These are phyloP conservation scores for Salvia rosmarinus DNA, from an alignment of 257 asterid genomes.

Conservation along the genomic window DNA sequence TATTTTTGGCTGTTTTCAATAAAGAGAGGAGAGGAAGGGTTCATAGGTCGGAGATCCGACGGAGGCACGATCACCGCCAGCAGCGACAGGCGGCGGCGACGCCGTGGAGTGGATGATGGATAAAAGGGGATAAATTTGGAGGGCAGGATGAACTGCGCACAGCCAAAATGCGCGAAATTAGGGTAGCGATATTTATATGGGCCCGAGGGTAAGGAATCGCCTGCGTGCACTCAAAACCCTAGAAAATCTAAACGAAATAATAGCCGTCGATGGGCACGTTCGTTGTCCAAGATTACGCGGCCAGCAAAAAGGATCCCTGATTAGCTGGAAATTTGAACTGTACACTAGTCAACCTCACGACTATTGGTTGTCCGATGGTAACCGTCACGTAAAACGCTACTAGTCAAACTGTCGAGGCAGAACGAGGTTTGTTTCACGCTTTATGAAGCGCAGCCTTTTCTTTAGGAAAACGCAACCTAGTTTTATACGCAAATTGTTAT, in stretches of 20 bases:
- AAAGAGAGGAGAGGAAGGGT: constrained; percentile 64
- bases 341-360: neutral
- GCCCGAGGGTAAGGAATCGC: constrained; percentile 18
- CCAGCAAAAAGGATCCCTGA: neutral
- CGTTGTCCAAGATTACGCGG: neutral
- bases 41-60: constrained; percentile 53
- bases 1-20: constrained; percentile 32
- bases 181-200: constrained; percentile 29
- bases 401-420: no score
- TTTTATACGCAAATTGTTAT: no score
- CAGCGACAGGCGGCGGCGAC: constrained; percentile 56
- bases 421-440: no score
- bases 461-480: no score
- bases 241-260: constrained; percentile 33
- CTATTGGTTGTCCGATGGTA: no score
- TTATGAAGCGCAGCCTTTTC: no score
- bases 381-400: no score
- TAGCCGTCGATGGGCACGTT: constrained; percentile 45
- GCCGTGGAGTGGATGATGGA: constrained; percentile 29
- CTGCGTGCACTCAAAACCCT: constrained; percentile 42
- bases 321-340: neutral
- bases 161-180: neutral
- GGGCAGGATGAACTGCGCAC: constrained; percentile 42
- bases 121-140: constrained; percentile 6
- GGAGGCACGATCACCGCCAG: constrained; percentile 47